Evolutionary conservation across 306 rosid species (phyloP).

Genomic region (Fagus sylvatica): DNA sequence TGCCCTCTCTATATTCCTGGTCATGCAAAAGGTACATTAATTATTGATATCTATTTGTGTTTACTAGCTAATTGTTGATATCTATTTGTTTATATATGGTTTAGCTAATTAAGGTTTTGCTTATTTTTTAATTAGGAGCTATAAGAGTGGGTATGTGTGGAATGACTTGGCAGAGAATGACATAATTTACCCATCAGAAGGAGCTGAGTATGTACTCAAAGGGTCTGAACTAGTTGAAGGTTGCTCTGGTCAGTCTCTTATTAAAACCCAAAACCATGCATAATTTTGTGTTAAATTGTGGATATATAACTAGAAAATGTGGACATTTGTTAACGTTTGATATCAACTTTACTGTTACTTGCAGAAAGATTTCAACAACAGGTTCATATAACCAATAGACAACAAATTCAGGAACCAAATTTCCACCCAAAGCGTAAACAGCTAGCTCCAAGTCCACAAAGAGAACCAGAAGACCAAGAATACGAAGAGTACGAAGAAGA

Average conservation of each 20-base stretch:
- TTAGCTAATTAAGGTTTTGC: no score
- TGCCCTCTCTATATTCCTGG: slow-evolving; percentile 88
- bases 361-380: slow-evolving; percentile 64
- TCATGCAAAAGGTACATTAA: slow-evolving; percentile 71
- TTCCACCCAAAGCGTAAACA: slow-evolving; percentile 28
- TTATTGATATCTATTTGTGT: not conserved
- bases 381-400: slow-evolving; percentile 34
- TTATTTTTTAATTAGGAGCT: slow-evolving; percentile 45
- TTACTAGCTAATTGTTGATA: not conserved
- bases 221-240: slow-evolving; percentile 72
- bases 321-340: no score
- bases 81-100: not conserved
- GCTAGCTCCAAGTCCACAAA: slow-evolving; percentile 26
- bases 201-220: slow-evolving; percentile 80
- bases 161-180: slow-evolving; percentile 71
- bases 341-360: not conserved
- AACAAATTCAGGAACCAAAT: slow-evolving; percentile 29
- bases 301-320: no score
- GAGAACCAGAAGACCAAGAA: slow-evolving; percentile 37
- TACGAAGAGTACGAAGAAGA: slow-evolving; percentile 42
- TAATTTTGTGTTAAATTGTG: no score
- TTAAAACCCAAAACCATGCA: not conserved
- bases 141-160: slow-evolving; percentile 89
- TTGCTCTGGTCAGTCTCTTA: slow-evolving; percentile 41
- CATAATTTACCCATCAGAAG: slow-evolving; percentile 70